Conservation (phyloP, 176 grass and related monocot genomes). For the Triticum timopheevii region DNA sequence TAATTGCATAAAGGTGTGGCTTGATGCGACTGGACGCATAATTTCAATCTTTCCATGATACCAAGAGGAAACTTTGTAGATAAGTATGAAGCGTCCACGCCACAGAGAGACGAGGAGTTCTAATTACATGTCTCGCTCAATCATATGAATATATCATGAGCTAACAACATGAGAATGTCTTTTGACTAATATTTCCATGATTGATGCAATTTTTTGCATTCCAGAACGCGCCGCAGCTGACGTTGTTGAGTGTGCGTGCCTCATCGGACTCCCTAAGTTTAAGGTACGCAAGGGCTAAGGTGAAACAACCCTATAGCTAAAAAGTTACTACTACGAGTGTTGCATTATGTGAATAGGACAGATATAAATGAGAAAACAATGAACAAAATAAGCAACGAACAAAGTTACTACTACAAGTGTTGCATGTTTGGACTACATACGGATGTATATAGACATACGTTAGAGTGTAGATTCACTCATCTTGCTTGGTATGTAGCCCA, state of each 20-base stretch:
- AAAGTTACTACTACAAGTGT: too few relatives aligned
- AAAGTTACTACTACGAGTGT: background rate
- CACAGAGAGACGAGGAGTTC: background rate
- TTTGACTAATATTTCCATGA: conserved; percentile 21
- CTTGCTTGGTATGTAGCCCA: too few relatives aligned
- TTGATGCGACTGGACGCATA: conserved; percentile 34
- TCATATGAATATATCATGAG: conserved; percentile 13
- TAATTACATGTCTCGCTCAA: background rate
- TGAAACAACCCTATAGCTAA: background rate
- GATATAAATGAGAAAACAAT: background rate
- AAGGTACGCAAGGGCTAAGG: conserved; percentile 45
- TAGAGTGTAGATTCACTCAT: too few relatives aligned
- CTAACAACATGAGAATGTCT: background rate
- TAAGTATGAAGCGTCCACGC: background rate
- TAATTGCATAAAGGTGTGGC: conserved; percentile 29
- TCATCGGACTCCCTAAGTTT: conserved; percentile 89
- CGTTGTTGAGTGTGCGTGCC: conserved; percentile 92
- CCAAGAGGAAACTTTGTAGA: conserved; percentile 1
- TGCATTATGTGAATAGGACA: background rate
- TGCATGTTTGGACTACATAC: too few relatives aligned
- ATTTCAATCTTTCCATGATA: conserved; percentile 30
- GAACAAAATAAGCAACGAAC: background rate
- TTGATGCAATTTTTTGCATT: conserved; percentile 38
- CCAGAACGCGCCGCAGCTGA: conserved; percentile 76
- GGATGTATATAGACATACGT: too few relatives aligned